Conservation (phyloP, 2,329 filamentous ascomycete genomes). For the Cytospora paraplurivora region DNA sequence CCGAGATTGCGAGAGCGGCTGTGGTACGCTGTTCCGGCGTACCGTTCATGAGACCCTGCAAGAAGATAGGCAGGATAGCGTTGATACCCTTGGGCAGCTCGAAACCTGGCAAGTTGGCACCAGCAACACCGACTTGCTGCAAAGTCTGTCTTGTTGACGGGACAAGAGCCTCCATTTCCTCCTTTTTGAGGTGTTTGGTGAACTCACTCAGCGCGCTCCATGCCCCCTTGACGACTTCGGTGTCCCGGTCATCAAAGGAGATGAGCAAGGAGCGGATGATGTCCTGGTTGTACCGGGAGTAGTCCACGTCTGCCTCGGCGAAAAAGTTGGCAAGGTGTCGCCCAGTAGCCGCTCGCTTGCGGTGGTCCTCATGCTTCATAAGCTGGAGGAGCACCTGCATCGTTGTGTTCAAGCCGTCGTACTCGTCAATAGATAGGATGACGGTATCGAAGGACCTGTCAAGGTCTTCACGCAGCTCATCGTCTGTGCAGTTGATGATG, state of each 20-base stretch:
- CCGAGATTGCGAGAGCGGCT: conserved; percentile 89
- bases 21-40: conserved; percentile 89
- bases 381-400: conserved; percentile 92
- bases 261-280: conserved; percentile 88
- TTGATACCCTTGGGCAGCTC: conserved; percentile 94
- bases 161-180: conserved; percentile 96
- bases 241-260: conserved; percentile 86
- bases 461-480: conserved; percentile 72
- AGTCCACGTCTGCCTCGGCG: conserved; percentile 76
- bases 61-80: conserved; percentile 91
- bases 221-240: conserved; percentile 81
- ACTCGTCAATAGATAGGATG: conserved; percentile 90
- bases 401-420: conserved; percentile 89
- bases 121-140: conserved; percentile 84
- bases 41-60: conserved; percentile 97
- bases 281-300: conserved; percentile 94
- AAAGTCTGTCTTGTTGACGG: conserved; percentile 83
- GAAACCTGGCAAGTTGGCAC: conserved; percentile 84
- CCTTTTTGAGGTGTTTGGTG: conserved; percentile 87
- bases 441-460: conserved; percentile 84
- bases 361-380: conserved; percentile 91
- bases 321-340: conserved; percentile 87
- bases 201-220: conserved; percentile 87
- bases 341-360: conserved; percentile 75
- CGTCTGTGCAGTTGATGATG: conserved; percentile 76